Percentiles rank a stretch among this genome's conserved stretches.
These are phyloP conservation scores for Circinella minor DNA, from an alignment of 371 early-diverging fungal genomes.

Conservation along the genomic window DNA sequence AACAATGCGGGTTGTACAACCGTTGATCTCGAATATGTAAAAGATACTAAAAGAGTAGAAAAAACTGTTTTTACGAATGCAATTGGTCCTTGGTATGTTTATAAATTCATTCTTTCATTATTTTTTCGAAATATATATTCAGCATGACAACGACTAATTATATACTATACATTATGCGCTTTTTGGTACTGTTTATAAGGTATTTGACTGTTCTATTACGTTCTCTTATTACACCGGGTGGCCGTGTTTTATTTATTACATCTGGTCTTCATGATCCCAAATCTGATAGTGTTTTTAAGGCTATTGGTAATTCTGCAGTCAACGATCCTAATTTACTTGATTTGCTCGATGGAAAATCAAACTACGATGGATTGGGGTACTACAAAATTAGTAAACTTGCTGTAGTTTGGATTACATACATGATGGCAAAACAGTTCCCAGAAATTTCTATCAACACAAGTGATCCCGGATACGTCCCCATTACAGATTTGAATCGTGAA, in stretches of 20 bases:
- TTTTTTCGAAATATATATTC: no score
- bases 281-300: conserved; percentile 4
- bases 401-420: conserved; percentile 24
- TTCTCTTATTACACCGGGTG: conserved; percentile 29
- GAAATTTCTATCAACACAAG: conserved; percentile 24
- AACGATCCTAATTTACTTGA: conserved; percentile 16
- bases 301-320: conserved; percentile 17
- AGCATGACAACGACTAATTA: background rate
- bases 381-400: conserved; percentile 44
- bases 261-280: conserved; percentile 41
- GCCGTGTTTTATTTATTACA: conserved; percentile 38
- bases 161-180: background rate
- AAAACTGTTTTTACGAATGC: conserved; percentile 41
- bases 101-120: background rate
- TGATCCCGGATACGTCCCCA: conserved; percentile 51
- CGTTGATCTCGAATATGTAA: conserved; percentile 12
- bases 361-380: conserved; percentile 33
- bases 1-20: conserved; percentile 38
- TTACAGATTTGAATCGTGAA: conserved; percentile 35
- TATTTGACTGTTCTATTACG: conserved; percentile 27
- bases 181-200: background rate
- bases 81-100: conserved; percentile 33
- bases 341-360: conserved; percentile 28
- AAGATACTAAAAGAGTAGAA: conserved; percentile 23
- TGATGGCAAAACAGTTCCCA: conserved; percentile 20